phyloP scores from a whole-genome alignment of 2,329 filamentous ascomycete genomes.

The Salinomyces thailandicus region DNA sequence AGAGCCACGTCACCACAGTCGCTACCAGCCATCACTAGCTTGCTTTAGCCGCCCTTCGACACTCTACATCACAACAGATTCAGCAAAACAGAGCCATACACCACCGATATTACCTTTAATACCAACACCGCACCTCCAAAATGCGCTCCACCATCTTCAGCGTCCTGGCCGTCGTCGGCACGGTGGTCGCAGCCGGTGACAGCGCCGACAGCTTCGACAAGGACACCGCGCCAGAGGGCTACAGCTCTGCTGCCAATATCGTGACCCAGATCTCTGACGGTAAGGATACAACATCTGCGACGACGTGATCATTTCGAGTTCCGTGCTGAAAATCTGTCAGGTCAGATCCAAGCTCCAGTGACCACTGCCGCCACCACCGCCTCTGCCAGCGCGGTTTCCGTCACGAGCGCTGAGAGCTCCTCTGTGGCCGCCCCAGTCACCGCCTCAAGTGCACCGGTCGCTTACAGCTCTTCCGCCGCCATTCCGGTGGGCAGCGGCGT shows the following conservation, averaged over 20 bases:
- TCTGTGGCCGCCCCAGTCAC: background rate
- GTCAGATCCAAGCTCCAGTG: background rate
- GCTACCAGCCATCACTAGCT: background rate
- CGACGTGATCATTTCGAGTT: too few relatives aligned
- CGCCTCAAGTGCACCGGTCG: background rate
- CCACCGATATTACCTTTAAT: background rate
- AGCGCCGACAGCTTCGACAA: background rate
- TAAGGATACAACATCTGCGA: background rate
- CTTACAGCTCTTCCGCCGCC: background rate
- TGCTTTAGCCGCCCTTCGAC: background rate
- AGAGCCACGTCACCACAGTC: background rate
- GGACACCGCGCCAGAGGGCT: background rate
- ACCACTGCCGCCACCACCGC: background rate
- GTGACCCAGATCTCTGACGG: conserved; percentile 1
- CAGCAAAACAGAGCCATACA: background rate
- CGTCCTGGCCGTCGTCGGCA: background rate
- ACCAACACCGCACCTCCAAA: background rate
- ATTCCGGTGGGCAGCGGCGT: background rate
- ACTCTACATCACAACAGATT: too few relatives aligned
- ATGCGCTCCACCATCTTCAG: conserved; percentile 1
- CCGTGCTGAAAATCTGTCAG: background rate
- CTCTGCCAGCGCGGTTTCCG: background rate
- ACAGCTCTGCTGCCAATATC: background rate
- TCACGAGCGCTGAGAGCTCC: background rate
- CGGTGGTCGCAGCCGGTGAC: background rate